Percentiles rank a stretch among this genome's conserved stretches.
phyloP scores from a whole-genome alignment of 2,329 filamentous ascomycete genomes.

The Aciculosporium take region DNA sequence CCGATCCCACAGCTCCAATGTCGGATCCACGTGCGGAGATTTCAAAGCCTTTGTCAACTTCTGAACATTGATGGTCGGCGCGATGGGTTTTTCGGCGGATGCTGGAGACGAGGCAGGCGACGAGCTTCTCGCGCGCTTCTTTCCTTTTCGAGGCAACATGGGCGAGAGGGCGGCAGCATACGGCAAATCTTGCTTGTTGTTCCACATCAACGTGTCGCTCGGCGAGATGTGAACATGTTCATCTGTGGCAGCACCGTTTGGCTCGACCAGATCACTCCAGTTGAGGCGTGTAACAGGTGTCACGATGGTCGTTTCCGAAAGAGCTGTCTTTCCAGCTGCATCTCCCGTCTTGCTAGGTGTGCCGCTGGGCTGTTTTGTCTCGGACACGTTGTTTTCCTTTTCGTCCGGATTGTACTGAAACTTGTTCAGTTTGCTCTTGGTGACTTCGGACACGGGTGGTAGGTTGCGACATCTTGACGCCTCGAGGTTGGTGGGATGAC shows the following conservation, averaged over 20 bases:
- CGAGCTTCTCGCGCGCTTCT: constrained; percentile 59
- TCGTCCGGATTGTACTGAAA: constrained; percentile 28
- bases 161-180: constrained; percentile 30
- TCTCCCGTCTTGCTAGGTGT: constrained; percentile 11
- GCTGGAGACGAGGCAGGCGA: constrained; percentile 58
- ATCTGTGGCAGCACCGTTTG: constrained; percentile 23
- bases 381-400: constrained; percentile 9
- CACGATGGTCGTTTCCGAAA: constrained; percentile 1
- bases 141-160: constrained; percentile 35
- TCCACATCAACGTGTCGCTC: constrained; percentile 48
- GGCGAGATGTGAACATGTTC: constrained; percentile 38
- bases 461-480: constrained; percentile 23
- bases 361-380: constrained; percentile 1
- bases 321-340: background rate
- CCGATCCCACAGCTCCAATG: constrained; percentile 62
- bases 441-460: constrained; percentile 39
- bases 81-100: constrained; percentile 26
- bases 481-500: constrained; percentile 28
- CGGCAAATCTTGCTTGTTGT: constrained; percentile 30
- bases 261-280: constrained; percentile 44
- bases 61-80: constrained; percentile 41
- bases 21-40: constrained; percentile 57
- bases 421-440: constrained; percentile 47
- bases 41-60: constrained; percentile 44
- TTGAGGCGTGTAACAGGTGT: constrained; percentile 40